These are phyloP conservation scores for Metschnikowia lunata DNA, from an alignment of 805 yeast species.

Conservation along the genomic window DNA sequence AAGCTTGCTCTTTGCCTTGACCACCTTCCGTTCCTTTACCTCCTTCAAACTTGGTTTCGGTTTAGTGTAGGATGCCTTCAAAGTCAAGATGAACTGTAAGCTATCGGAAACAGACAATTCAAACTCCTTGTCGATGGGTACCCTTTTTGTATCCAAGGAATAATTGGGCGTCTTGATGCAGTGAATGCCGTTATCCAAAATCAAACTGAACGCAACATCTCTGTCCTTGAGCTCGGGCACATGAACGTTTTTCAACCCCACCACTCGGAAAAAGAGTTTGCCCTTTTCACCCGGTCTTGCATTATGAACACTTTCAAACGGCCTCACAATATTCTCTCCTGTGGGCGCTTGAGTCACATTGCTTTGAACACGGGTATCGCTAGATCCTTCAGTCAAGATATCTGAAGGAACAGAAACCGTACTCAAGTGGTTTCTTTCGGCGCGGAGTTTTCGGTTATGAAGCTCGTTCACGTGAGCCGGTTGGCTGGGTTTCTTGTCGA, in stretches of 20 bases:
- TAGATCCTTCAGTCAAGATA: background rate
- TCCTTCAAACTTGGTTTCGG: slow-evolving; percentile 52
- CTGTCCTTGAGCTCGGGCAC: slow-evolving; percentile 44
- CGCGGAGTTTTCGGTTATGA: slow-evolving; percentile 3
- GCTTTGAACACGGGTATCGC: background rate
- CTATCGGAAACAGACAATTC: slow-evolving; percentile 58
- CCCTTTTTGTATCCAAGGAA: slow-evolving; percentile 26
- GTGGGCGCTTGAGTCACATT: background rate
- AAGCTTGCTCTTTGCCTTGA: slow-evolving; percentile 40
- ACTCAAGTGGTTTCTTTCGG: slow-evolving; percentile 19
- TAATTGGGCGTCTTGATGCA: slow-evolving; percentile 63
- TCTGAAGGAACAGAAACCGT: slow-evolving; percentile 31
- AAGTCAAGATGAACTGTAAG: slow-evolving; percentile 63
- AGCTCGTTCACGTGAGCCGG: background rate
- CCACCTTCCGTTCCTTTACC: slow-evolving; percentile 52
- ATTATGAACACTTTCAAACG: background rate
- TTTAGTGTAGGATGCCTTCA: slow-evolving; percentile 60
- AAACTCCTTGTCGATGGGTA: slow-evolving; percentile 65
- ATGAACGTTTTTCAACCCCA: slow-evolving; percentile 42
- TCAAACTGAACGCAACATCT: slow-evolving; percentile 47
- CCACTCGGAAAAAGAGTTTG: slow-evolving; percentile 48
- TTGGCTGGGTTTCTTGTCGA: slow-evolving; percentile 9
- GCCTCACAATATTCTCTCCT: background rate
- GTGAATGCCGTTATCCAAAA: slow-evolving; percentile 79
- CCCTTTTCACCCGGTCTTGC: slow-evolving; percentile 41